These are phyloP conservation scores for Xylaria intraflava DNA, from an alignment of 495 filamentous ascomycete genomes.

Conservation along the genomic window DNA sequence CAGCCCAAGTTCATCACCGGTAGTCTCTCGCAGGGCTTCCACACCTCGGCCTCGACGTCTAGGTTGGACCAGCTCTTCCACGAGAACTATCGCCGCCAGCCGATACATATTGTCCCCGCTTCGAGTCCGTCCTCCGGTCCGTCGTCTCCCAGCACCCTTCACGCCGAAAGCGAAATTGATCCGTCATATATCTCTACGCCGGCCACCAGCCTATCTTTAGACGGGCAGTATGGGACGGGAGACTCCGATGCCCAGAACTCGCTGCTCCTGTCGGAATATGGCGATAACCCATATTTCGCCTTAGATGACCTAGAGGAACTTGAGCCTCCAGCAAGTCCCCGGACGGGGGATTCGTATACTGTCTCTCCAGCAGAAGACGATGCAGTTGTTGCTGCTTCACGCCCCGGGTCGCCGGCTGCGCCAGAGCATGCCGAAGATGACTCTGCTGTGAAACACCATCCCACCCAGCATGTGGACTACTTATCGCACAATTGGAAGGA, in stretches of 20 bases:
- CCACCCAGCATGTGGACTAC: conserved; percentile 92
- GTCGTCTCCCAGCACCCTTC: conserved; percentile 35
- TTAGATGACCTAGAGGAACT: conserved; percentile 34
- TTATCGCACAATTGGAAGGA: conserved; percentile 92
- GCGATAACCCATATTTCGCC: conserved; percentile 41
- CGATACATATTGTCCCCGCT: conserved; percentile 24
- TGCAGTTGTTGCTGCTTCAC: conserved; percentile 38
- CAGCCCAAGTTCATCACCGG: conserved; percentile 37
- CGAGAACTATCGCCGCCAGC: conserved; percentile 21
- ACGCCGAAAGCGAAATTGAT: conserved; percentile 31
- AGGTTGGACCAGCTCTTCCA: conserved; percentile 29
- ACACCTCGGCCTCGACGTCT: conserved; percentile 37
- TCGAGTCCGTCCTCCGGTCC: conserved; percentile 47
- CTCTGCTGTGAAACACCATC: conserved; percentile 65
- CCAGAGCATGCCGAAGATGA: conserved; percentile 69
- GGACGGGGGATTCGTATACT: conserved; percentile 35
- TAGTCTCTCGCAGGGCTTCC: conserved; percentile 28
- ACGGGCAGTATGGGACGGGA: conserved; percentile 45
- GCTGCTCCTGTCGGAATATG: conserved; percentile 53
- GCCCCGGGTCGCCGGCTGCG: conserved; percentile 39
- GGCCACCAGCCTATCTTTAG: conserved; percentile 58
- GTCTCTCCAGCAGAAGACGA: conserved; percentile 42
- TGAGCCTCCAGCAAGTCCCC: conserved; percentile 44
- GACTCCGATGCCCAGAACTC: conserved; percentile 45
- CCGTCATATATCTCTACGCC: conserved; percentile 49